These are phyloP conservation scores for Sordariomycetes sp. DNA, from an alignment of 2,329 filamentous ascomycete species.

Conservation along the genomic window DNA sequence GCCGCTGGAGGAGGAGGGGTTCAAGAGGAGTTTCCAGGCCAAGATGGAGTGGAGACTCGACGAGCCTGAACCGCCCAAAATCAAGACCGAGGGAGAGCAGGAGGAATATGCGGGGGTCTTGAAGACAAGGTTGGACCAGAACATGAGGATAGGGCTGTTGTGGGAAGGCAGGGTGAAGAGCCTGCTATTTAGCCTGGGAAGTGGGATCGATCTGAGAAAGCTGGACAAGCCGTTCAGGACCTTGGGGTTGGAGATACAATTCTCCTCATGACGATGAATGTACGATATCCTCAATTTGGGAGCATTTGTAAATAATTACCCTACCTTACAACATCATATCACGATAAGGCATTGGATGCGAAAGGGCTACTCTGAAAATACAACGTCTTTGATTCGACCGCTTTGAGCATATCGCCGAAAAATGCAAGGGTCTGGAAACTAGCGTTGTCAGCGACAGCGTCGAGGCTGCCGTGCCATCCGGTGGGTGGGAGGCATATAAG, in stretches of 20 bases:
- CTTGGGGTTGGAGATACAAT: conserved; percentile 72
- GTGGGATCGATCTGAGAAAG: conserved; percentile 70
- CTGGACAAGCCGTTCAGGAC: conserved; percentile 69
- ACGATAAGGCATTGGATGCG: too few species aligned
- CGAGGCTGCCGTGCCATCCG: neutral
- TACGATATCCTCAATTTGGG: too few species aligned
- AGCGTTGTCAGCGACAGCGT: too few species aligned
- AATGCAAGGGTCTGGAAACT: neutral
- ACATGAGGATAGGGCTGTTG: conserved; percentile 72
- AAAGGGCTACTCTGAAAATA: too few species aligned
- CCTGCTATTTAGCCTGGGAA: conserved; percentile 82
- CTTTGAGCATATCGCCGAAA: neutral
- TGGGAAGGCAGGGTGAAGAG: conserved; percentile 95
- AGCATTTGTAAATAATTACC: too few species aligned
- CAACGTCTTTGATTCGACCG: too few species aligned
- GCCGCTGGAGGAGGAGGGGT: conserved; percentile 21
- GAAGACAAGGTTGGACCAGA: conserved; percentile 84
- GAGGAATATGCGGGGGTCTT: conserved; percentile 76
- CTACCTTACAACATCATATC: too few species aligned
- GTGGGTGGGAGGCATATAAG: neutral
- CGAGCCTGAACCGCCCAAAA: conserved; percentile 13
- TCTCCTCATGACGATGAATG: conserved; percentile 68
- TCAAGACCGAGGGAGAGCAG: conserved; percentile 21
- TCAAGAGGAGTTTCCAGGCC: conserved; percentile 39
- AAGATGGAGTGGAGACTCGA: conserved; percentile 42